phyloP scores from a whole-genome alignment of 2,329 filamentous ascomycete genomes.

The Fusarium sp. region DNA sequence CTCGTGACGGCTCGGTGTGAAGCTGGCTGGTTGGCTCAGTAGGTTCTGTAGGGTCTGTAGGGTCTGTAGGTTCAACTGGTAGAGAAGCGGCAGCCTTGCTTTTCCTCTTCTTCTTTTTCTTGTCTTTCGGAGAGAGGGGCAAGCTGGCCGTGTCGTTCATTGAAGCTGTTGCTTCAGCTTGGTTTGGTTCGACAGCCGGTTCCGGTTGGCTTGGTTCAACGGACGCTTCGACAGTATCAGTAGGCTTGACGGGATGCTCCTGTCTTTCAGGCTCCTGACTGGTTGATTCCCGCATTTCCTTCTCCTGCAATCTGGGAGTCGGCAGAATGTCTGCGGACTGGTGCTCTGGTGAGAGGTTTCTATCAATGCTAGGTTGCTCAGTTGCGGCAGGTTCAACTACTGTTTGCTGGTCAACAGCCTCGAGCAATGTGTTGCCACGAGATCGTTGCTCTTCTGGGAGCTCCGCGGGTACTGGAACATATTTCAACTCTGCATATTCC shows the following conservation, averaged over 20 bases:
- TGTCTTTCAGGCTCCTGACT: neutral
- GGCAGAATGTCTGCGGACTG: neutral
- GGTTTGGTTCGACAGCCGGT: neutral
- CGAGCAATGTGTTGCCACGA: neutral
- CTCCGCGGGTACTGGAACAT: neutral
- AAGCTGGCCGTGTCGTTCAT: constrained; percentile 25
- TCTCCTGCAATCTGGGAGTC: neutral
- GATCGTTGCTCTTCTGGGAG: neutral
- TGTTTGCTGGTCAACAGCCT: neutral
- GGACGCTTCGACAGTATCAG: constrained; percentile 3
- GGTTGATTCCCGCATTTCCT: neutral
- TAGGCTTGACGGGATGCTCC: neutral
- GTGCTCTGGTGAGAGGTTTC: neutral
- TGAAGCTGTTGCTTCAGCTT: constrained; percentile 4
- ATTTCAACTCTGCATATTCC: neutral
- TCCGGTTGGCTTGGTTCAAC: constrained; percentile 1
- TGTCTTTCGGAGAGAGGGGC: constrained; percentile 37
- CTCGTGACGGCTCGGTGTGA: neutral
- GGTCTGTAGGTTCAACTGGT: constrained; percentile 1
- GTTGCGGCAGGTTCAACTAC: neutral
- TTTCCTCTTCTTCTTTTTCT: constrained; percentile 40
- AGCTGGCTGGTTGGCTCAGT: constrained; percentile 3
- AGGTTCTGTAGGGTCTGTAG: neutral
- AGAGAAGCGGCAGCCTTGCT: constrained; percentile 17
- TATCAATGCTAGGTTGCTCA: neutral